Conservation (phyloP, 106 monocot genomes). For the Dactylorhiza incarnata region DNA sequence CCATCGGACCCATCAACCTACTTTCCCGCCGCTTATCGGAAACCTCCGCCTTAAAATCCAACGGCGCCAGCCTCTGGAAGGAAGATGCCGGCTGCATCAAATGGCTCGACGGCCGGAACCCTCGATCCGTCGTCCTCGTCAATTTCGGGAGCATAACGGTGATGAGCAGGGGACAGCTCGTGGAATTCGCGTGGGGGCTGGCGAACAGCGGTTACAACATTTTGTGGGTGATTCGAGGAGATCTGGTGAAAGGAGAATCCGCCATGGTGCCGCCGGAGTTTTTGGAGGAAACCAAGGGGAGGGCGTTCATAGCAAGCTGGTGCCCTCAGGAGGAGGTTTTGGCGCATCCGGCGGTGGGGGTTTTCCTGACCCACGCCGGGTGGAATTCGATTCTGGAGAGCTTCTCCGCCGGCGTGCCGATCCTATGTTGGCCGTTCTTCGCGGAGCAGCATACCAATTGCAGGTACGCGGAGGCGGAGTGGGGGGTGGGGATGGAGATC, state of each 20-base stretch:
- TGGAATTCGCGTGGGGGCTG: constrained; percentile 31
- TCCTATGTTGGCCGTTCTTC: constrained; percentile 32
- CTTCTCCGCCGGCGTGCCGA: constrained; percentile 15
- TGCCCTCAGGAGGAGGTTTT: constrained; percentile 29
- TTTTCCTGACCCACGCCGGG: constrained; percentile 25
- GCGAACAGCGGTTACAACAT: constrained; percentile 12
- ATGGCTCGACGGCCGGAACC: constrained; percentile 13
- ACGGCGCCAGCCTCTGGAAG: constrained; percentile 21
- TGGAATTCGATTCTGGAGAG: constrained; percentile 32
- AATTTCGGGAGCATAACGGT: constrained; percentile 32
- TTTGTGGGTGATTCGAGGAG: constrained; percentile 21
- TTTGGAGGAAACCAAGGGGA: constrained; percentile 3
- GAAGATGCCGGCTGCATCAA: constrained; percentile 12
- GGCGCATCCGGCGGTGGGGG: constrained; percentile 17
- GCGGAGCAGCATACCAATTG: constrained; percentile 14
- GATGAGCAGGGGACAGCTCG: constrained; percentile 18
- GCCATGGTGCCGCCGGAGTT: constrained; percentile 19
- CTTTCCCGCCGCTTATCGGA: constrained; percentile 9
- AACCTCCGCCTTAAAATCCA: background rate
- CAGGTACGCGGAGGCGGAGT: constrained; percentile 1
- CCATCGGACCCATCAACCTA: constrained; percentile 30
- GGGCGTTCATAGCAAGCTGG: constrained; percentile 16
- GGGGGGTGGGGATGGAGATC: constrained; percentile 16
- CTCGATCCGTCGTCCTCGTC: constrained; percentile 13
- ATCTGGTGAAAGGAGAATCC: constrained; percentile 11